Percentiles rank a stretch among this genome's conserved stretches.
Conservation (phyloP, 1,139 yeast genomes). For the Suhomyces taliae region DNA sequence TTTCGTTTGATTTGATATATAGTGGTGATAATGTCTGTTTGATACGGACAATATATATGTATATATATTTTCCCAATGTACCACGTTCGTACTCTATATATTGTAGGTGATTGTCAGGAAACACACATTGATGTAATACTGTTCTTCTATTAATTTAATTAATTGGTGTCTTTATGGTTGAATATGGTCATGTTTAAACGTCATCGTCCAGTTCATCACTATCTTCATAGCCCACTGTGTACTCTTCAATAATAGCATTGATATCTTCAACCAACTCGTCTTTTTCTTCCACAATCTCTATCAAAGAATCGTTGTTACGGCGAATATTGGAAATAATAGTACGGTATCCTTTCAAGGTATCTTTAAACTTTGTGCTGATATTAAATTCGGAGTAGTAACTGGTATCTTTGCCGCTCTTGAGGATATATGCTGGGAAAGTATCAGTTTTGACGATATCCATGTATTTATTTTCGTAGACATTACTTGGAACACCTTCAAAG, state of each 20-base stretch:
- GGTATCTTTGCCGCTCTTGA: slow-evolving; percentile 10
- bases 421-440: slow-evolving; percentile 32
- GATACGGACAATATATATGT: no score
- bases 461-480: slow-evolving; percentile 19
- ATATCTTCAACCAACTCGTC: slow-evolving; percentile 63
- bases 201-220: slow-evolving; percentile 33
- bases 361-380: slow-evolving; percentile 47
- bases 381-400: slow-evolving; percentile 38
- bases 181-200: no score
- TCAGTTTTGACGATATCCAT: slow-evolving; percentile 29
- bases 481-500: slow-evolving; percentile 14
- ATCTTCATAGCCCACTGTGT: slow-evolving; percentile 58
- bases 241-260: slow-evolving; percentile 49
- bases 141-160: no score
- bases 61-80: no score
- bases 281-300: slow-evolving; percentile 58
- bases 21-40: no score
- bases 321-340: slow-evolving; percentile 42
- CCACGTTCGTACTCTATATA: no score
- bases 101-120: no score
- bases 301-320: slow-evolving; percentile 12
- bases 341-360: slow-evolving; percentile 48
- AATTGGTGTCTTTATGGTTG: no score
- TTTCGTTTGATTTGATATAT: no score
- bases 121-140: no score